These are phyloP conservation scores for Shiraia bambusicola DNA, from an alignment of 2,329 filamentous ascomycete genomes.

Conservation along the genomic window DNA sequence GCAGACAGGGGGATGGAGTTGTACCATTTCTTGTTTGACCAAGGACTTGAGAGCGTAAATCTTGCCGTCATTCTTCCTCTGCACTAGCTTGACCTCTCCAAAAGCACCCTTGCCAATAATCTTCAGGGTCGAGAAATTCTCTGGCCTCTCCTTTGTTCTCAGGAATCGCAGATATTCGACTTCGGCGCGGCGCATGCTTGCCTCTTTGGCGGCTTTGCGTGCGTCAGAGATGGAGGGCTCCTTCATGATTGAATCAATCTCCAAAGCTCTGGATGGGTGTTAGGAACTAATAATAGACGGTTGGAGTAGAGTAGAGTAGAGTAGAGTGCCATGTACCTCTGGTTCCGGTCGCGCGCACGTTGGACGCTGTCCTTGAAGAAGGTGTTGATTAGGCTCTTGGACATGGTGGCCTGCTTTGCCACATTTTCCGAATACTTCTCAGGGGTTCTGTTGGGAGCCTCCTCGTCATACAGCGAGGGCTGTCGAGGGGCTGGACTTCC, in stretches of 20 bases:
- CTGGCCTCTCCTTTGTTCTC: constrained; percentile 86
- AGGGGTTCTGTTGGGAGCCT: constrained; percentile 75
- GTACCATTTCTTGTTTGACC: constrained; percentile 93
- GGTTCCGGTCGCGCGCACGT: constrained; percentile 89
- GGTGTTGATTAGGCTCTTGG: constrained; percentile 65
- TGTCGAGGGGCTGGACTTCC: constrained; percentile 67
- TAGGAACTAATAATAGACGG: constrained; percentile 8
- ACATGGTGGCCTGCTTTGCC: constrained; percentile 68
- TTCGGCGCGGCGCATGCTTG: constrained; percentile 82
- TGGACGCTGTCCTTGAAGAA: constrained; percentile 99
- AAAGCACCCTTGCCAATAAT: constrained; percentile 99
- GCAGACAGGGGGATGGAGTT: constrained; percentile 2
- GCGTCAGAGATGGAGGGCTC: constrained; percentile 73
- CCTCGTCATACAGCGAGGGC: constrained; percentile 58
- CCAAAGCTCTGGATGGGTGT: constrained; percentile 69
- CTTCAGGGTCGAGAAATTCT: constrained; percentile 95
- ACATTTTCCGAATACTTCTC: constrained; percentile 88
- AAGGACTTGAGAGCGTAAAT: constrained; percentile 98
- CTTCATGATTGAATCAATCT: constrained; percentile 82
- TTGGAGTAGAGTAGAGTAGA: no score
- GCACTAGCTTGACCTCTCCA: constrained; percentile 95
- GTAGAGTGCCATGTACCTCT: constrained; percentile 66
- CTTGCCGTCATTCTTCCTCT: constrained; percentile 93
- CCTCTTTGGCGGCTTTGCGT: constrained; percentile 81
- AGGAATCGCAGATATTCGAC: constrained; percentile 92